Evolutionary conservation across 1,139 yeast genomes (phyloP).

Genomic region (Taphrina confusa): DNA sequence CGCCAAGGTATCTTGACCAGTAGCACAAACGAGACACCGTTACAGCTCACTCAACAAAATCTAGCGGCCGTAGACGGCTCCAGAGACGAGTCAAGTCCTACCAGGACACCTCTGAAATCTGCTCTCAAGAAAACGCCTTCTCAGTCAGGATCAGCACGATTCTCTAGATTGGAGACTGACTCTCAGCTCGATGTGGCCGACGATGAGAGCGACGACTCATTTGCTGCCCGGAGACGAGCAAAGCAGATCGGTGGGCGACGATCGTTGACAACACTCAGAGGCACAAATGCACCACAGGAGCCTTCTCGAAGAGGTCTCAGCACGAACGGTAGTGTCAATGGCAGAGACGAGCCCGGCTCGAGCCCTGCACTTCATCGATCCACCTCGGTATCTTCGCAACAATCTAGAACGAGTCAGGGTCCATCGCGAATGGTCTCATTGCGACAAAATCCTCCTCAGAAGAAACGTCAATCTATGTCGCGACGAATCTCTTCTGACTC

Average conservation of each 20-base stretch:
- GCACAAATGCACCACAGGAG: background rate
- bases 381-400: slow-evolving; percentile 11
- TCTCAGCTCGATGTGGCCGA: slow-evolving; percentile 32
- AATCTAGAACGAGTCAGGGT: slow-evolving; percentile 15
- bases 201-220: slow-evolving; percentile 29
- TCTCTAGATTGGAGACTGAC: slow-evolving; percentile 17
- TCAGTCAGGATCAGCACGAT: slow-evolving; percentile 21
- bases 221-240: slow-evolving; percentile 27
- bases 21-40: background rate
- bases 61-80: slow-evolving; percentile 27
- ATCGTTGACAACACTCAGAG: slow-evolving; percentile 16
- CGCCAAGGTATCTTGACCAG: background rate
- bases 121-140: slow-evolving; percentile 30
- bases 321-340: slow-evolving; percentile 5
- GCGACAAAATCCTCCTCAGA: background rate
- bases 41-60: slow-evolving; percentile 26
- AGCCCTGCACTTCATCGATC: slow-evolving; percentile 9
- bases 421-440: slow-evolving; percentile 18
- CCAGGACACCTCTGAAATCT: slow-evolving; percentile 17
- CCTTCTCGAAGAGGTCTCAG: background rate
- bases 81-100: background rate
- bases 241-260: slow-evolving; percentile 15
- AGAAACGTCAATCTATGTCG: slow-evolving; percentile 1
- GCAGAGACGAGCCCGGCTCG: background rate
- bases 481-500: background rate